Base-by-base conservation (phyloP, 2,329 filamentous ascomycete species). In the Drechslerella coelobrocha region DNA sequence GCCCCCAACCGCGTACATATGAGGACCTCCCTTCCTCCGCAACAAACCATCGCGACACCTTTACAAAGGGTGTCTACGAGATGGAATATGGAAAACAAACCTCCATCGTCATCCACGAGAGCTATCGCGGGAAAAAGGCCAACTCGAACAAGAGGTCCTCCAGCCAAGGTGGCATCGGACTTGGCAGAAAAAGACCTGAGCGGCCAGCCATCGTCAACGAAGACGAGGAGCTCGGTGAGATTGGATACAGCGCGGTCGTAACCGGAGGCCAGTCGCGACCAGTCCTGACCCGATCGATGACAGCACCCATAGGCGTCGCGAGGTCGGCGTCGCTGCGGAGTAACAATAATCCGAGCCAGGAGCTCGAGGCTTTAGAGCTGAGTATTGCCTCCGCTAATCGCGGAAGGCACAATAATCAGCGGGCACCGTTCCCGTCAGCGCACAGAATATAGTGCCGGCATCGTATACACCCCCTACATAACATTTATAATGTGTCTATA, bases 1-100 rank as follows among this genome's bases (percentile, higher is more conserved):
- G 86, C 88, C 54, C 60, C 17, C 51, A 55, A 34, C 39, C 61
- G 14, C 59, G 68, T 26, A 72, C 61, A 1, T 72, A 72, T 31
- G 60, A 63, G 51, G 68, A 72, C 31, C 54, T 72, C 47, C 68
- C 59, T 29, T 69, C 65, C n/a, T 72, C 68, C 19, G 61, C 59
- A 1, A 63, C 68, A 34, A 65, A 72, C 39, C 65, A 63, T 29
- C 59, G 68, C 12, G 60, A 65, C 23, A 27, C 65, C 5, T 55
- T 65, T 27, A 43, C 48, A 14, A 72, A 65, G 10, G 59, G 53
- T 7, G 48, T 61, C 17, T 72, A 72, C 41, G 68, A 72, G 53
- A 72, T 72, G 68, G 59, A 60, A 39, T 62, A 63, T 9, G 55
- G 60, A 47, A 63, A 63, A 10, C 60, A 72, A 23, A 17, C 60